Conservation (phyloP, 768 basidiomycete species). For the Serendipita sp. region DNA sequence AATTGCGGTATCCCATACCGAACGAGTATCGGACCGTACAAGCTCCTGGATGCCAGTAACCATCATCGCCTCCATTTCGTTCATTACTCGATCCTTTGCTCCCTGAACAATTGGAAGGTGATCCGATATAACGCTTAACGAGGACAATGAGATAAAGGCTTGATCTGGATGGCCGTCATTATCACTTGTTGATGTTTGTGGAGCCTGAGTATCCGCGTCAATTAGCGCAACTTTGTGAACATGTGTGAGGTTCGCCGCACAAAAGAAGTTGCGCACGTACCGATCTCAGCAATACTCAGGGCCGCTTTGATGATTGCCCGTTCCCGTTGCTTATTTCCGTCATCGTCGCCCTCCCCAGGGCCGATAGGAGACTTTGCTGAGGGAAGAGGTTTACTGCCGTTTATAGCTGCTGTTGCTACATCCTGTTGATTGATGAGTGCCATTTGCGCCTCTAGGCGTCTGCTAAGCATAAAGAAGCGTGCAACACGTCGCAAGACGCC, state of each 20-base stretch:
- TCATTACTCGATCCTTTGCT: slow-evolving; percentile 50
- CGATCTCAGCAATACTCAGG: slow-evolving; percentile 80
- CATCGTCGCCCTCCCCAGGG: slow-evolving; percentile 32
- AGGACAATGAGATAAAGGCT: slow-evolving; percentile 41
- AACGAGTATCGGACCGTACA: slow-evolving; percentile 28
- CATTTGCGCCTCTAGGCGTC: slow-evolving; percentile 78
- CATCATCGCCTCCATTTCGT: slow-evolving; percentile 87
- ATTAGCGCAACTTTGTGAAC: slow-evolving; percentile 31
- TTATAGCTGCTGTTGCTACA: neutral
- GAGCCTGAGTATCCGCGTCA: slow-evolving; percentile 21
- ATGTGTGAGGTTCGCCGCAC: neutral
- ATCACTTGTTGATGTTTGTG: slow-evolving; percentile 4
- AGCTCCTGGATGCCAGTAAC: slow-evolving; percentile 57
- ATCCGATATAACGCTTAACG: slow-evolving; percentile 51
- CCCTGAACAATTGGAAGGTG: slow-evolving; percentile 59
- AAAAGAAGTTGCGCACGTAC: slow-evolving; percentile 28
- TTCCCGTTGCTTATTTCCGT: slow-evolving; percentile 47
- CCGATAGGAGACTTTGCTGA: slow-evolving; percentile 13
- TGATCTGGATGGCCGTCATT: slow-evolving; percentile 5
- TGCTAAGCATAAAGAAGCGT: slow-evolving; percentile 68
- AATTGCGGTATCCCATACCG: neutral
- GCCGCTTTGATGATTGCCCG: slow-evolving; percentile 84
- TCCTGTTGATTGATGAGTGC: slow-evolving; percentile 34
- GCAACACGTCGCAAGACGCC: slow-evolving; percentile 72
- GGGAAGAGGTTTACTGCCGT: neutral